A percentile compares a stretch with the other conserved stretches of the same genome.
These are phyloP conservation scores for Sporothrix sp. DNA, from an alignment of 2,329 filamentous ascomycete genomes.

Conservation along the genomic window DNA sequence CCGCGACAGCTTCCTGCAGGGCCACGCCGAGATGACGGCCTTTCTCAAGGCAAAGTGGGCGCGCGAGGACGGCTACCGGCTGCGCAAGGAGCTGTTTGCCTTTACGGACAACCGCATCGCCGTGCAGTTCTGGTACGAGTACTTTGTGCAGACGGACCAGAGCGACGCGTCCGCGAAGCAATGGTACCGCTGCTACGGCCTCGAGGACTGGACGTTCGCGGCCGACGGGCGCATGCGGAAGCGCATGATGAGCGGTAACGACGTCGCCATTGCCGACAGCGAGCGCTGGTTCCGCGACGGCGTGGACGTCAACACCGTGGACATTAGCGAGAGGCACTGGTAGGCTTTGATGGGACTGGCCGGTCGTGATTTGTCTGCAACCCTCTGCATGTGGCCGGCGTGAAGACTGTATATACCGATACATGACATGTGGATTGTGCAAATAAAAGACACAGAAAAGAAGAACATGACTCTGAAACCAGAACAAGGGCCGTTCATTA, in stretches of 20 bases:
- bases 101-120: slow-evolving; percentile 66
- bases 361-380: too few species aligned
- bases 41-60: slow-evolving; percentile 68
- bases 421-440: background rate
- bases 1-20: slow-evolving; percentile 57
- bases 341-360: slow-evolving; percentile 23
- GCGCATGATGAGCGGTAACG: slow-evolving; percentile 67
- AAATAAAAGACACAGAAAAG: background rate
- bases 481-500: too few species aligned
- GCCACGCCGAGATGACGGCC: slow-evolving; percentile 55
- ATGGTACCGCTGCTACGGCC: slow-evolving; percentile 82
- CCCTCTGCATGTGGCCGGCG: too few species aligned
- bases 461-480: background rate
- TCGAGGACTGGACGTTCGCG: slow-evolving; percentile 72
- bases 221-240: slow-evolving; percentile 62
- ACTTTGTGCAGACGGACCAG: slow-evolving; percentile 42
- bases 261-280: slow-evolving; percentile 50
- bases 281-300: slow-evolving; percentile 63
- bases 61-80: slow-evolving; percentile 58
- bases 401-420: too few species aligned
- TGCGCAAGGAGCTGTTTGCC: slow-evolving; percentile 77
- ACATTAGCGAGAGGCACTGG: slow-evolving; percentile 61
- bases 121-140: slow-evolving; percentile 89
- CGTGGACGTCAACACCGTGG: slow-evolving; percentile 57
- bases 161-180: slow-evolving; percentile 47